These are phyloP conservation scores for Stagonosporopsis vannaccii DNA, from an alignment of 2,329 filamentous ascomycete species.

Conservation along the genomic window DNA sequence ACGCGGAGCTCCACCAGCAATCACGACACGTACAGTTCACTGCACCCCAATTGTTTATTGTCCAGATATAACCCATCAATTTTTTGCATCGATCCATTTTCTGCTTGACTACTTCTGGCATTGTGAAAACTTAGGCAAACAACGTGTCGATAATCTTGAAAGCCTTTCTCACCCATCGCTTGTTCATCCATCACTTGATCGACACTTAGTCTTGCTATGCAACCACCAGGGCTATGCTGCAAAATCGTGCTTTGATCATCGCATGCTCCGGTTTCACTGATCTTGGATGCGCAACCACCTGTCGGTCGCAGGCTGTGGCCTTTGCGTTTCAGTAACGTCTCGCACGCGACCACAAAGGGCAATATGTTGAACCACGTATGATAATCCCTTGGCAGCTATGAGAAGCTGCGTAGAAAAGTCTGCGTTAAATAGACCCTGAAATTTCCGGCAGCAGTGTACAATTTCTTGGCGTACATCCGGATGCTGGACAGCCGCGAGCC, in stretches of 20 bases:
- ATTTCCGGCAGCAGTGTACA: constrained; percentile 5
- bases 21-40: background rate
- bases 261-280: background rate
- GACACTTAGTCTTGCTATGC: background rate
- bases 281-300: background rate
- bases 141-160: background rate
- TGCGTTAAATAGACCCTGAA: constrained; percentile 1
- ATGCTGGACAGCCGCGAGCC: constrained; percentile 13
- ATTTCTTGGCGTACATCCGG: constrained; percentile 9
- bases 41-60: background rate
- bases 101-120: background rate
- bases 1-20: constrained; percentile 9
- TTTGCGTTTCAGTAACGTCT: constrained; percentile 18
- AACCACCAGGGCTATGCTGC: background rate
- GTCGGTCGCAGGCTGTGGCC: background rate
- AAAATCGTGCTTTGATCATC: background rate
- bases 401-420: background rate
- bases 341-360: background rate
- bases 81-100: background rate
- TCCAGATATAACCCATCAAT: background rate
- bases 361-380: constrained; percentile 2
- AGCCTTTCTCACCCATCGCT: background rate
- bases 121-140: background rate
- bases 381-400: constrained; percentile 3
- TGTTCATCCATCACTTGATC: background rate